phyloP scores from a whole-genome alignment of 78 protist species.

The Creolimax fragrantissima region DNA sequence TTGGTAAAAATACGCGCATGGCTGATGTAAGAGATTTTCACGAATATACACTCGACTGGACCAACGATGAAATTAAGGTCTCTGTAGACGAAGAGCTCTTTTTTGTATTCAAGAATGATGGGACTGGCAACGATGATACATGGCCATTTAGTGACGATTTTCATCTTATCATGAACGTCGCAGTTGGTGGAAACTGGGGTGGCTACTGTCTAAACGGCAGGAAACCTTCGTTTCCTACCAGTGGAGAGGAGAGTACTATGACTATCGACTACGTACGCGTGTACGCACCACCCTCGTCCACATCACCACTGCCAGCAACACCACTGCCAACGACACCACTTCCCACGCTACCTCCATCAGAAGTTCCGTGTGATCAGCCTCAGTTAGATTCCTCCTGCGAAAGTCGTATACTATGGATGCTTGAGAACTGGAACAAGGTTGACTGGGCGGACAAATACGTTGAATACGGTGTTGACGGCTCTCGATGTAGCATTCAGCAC shows the following conservation, averaged over 20 bases:
- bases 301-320: too few species aligned
- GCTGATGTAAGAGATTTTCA: not conserved
- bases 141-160: not conserved
- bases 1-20: not conserved
- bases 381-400: too few species aligned
- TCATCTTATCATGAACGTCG: not conserved
- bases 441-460: too few species aligned
- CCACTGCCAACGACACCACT: too few species aligned
- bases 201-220: not conserved
- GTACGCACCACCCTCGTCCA: too few species aligned
- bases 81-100: not conserved
- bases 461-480: too few species aligned
- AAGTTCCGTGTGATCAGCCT: too few species aligned
- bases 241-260: not conserved
- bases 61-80: not conserved
- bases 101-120: not conserved
- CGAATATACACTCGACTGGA: not conserved
- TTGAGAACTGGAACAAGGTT: too few species aligned
- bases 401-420: too few species aligned
- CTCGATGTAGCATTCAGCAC: too few species aligned
- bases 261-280: not conserved
- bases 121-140: not conserved
- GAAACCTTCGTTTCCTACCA: not conserved
- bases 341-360: too few species aligned
- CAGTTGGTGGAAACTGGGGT: not conserved